Evolutionary conservation across 495 filamentous ascomycete species (phyloP).

Genomic region (Aspergillus diversus): DNA sequence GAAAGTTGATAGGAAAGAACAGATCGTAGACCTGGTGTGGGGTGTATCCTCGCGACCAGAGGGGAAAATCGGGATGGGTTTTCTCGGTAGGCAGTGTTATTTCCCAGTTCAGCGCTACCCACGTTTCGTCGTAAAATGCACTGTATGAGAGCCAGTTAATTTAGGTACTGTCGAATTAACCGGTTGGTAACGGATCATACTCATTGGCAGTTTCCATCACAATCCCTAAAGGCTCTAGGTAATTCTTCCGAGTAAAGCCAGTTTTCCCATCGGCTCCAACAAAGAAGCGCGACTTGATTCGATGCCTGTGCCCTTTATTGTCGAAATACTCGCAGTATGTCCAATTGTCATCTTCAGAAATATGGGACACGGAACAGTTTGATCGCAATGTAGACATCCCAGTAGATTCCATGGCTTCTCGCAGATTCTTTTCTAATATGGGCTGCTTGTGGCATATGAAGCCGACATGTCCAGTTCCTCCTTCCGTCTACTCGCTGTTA

Average conservation of each 20-base stretch:
- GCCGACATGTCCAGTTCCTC: constrained; percentile 40
- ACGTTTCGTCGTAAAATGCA: constrained; percentile 51
- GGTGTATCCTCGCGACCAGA: constrained; percentile 53
- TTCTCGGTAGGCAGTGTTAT: constrained; percentile 46
- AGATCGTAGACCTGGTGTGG: constrained; percentile 53
- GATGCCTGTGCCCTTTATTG: constrained; percentile 30
- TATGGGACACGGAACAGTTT: constrained; percentile 34
- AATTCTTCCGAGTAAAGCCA: constrained; percentile 52
- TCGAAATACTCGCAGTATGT: constrained; percentile 39
- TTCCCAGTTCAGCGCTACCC: constrained; percentile 57
- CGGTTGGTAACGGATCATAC: constrained; percentile 14
- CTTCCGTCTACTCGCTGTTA: constrained; percentile 29
- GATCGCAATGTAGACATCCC: constrained; percentile 39
- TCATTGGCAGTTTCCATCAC: constrained; percentile 40
- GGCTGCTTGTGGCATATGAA: constrained; percentile 41
- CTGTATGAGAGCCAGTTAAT: constrained; percentile 15
- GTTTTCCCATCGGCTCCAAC: constrained; percentile 57
- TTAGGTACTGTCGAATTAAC: not conserved
- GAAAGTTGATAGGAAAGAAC: constrained; percentile 53
- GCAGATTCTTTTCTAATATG: constrained; percentile 31
- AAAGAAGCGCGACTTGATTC: constrained; percentile 36
- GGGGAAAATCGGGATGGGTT: constrained; percentile 52
- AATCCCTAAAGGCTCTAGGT: constrained; percentile 49
- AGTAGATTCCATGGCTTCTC: constrained; percentile 24
- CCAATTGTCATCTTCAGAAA: constrained; percentile 34